Evolutionary conservation across 2,329 filamentous ascomycete species (phyloP).

Genomic region (Penicillium decumbens): DNA sequence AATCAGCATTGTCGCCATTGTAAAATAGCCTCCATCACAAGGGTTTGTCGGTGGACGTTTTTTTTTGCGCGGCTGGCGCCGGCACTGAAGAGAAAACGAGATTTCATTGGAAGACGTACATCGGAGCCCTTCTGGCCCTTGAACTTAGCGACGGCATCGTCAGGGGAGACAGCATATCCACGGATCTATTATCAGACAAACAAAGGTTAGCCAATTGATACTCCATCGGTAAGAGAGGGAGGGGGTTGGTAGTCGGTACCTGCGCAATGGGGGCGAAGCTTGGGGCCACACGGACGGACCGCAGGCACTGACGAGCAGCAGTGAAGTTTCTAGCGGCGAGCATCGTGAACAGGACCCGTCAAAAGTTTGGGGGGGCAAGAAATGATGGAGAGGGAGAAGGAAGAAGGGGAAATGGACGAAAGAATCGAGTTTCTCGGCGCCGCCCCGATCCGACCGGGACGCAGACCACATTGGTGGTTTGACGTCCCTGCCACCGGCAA

Average conservation of each 20-base stretch:
- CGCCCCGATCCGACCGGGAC: conserved; percentile 22
- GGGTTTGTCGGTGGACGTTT: conserved; percentile 2
- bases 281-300: conserved; percentile 53
- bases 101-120: conserved; percentile 53
- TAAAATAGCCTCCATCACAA: conserved; percentile 2
- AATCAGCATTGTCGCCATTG: conserved; percentile 9
- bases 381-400: conserved; percentile 20
- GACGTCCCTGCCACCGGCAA: conserved; percentile 12
- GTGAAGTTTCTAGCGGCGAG: conserved; percentile 74
- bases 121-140: conserved; percentile 82
- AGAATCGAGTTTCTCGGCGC: conserved; percentile 26
- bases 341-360: conserved; percentile 57
- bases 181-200: conserved; percentile 47
- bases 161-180: conserved; percentile 53
- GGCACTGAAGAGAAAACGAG: conserved; percentile 21
- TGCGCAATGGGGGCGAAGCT: conserved; percentile 51
- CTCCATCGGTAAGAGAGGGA: conserved; percentile 10
- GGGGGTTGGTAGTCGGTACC: conserved; percentile 43
- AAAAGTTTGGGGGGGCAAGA: conserved; percentile 9
- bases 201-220: conserved; percentile 19
- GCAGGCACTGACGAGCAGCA: conserved; percentile 72
- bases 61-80: conserved; percentile 22
- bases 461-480: conserved; percentile 26
- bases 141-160: conserved; percentile 83
- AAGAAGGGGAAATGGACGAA: conserved; percentile 16